phyloP scores from a whole-genome alignment of 495 filamentous ascomycete species.

The Echria macrotheca region DNA sequence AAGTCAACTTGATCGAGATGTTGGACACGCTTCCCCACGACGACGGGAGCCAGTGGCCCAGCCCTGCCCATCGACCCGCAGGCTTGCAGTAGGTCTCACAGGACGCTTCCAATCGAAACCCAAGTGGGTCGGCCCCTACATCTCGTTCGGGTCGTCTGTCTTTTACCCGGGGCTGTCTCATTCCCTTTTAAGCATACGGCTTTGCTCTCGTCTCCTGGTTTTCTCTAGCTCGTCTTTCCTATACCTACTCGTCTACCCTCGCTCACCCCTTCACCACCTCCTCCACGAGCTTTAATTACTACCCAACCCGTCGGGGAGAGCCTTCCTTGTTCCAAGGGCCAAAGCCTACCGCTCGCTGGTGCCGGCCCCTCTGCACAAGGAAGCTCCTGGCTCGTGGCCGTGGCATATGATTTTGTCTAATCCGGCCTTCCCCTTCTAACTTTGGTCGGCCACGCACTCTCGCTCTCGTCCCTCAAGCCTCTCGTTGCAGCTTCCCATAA shows the following conservation, averaged over 20 bases:
- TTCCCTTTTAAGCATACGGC: constrained; percentile 18
- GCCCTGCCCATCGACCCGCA: neutral
- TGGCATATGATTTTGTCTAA: constrained; percentile 14
- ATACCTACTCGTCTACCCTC: constrained; percentile 6
- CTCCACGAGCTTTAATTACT: constrained; percentile 10
- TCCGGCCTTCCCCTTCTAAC: constrained; percentile 7
- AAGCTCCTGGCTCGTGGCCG: constrained; percentile 19
- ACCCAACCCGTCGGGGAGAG: constrained; percentile 1
- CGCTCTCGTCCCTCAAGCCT: constrained; percentile 9
- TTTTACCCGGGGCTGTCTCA: constrained; percentile 20
- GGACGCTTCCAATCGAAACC: neutral
- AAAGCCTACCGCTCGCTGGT: constrained; percentile 20
- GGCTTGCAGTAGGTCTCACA: constrained; percentile 13
- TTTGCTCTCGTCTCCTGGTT: neutral
- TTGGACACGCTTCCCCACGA: neutral
- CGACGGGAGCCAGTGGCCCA: neutral
- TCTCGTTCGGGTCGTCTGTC: constrained; percentile 17
- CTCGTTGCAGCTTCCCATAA: constrained; percentile 16
- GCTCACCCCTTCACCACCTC: neutral
- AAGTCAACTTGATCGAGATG: no score
- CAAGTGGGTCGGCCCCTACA: constrained; percentile 17
- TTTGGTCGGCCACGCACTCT: constrained; percentile 12
- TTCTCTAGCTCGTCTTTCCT: constrained; percentile 8
- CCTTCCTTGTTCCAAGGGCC: constrained; percentile 8
- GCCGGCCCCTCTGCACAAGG: constrained; percentile 10